Percentiles rank a stretch among this genome's conserved stretches.
Evolutionary conservation across 371 early-diverging fungal species (phyloP).

Genomic region (Mucor lusitanicus): DNA sequence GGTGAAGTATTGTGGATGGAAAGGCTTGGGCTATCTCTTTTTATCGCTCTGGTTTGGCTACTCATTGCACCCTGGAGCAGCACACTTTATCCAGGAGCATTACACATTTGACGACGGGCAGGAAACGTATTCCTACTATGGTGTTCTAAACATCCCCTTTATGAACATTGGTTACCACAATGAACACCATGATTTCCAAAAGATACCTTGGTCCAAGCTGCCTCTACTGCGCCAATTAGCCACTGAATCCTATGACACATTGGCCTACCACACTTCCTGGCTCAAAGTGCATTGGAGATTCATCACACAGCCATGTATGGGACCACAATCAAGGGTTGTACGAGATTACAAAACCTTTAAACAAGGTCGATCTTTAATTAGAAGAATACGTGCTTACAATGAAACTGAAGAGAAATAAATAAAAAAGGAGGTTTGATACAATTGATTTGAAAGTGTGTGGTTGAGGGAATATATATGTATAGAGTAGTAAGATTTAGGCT

Average conservation of each 20-base stretch:
- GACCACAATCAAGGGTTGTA: conserved; percentile 84
- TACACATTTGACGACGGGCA: conserved; percentile 94
- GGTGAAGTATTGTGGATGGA: conserved; percentile 61
- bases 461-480: neutral
- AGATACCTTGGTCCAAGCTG: conserved; percentile 88
- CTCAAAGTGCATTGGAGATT: conserved; percentile 80
- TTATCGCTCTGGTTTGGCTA: conserved; percentile 88
- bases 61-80: conserved; percentile 94
- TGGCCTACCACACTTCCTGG: conserved; percentile 91
- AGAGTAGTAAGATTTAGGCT: neutral
- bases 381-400: conserved; percentile 33
- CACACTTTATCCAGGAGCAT: conserved; percentile 98
- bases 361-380: conserved; percentile 55
- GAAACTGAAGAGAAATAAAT: neutral
- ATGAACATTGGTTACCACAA: conserved; percentile 95
- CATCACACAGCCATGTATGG: conserved; percentile 69
- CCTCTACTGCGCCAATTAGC: conserved; percentile 82
- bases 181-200: conserved; percentile 97
- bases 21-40: conserved; percentile 76
- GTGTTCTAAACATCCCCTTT: conserved; percentile 80
- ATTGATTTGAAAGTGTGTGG: neutral
- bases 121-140: conserved; percentile 98
- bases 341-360: conserved; percentile 75
- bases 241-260: conserved; percentile 86
- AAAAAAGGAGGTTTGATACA: neutral